phyloP scores from a whole-genome alignment of 169 alveolate species.

The Cryptosporidium sp. region DNA sequence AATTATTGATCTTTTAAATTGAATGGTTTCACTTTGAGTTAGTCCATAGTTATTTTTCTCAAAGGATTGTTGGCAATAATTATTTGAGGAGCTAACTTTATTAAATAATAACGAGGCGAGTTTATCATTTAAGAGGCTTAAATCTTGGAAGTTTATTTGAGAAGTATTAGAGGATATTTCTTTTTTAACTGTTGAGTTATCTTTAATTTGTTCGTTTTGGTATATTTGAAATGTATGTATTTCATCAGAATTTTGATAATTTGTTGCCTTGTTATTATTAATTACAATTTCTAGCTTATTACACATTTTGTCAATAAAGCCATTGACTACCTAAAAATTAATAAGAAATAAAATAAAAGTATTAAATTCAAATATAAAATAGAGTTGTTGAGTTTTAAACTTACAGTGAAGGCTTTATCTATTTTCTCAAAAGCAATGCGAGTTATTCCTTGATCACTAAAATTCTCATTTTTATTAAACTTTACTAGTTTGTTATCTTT shows the following conservation, averaged over 20 bases:
- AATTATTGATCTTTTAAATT: conserved; percentile 35
- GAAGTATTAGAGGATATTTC: not conserved
- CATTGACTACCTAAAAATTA: conserved; percentile 10
- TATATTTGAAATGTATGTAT: not conserved
- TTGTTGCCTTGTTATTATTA: not conserved
- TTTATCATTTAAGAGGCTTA: not conserved
- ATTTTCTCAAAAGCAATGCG: conserved; percentile 16
- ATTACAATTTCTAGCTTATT: not conserved
- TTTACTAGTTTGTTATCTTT: not conserved
- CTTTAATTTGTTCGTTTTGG: not conserved
- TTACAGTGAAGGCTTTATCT: conserved; percentile 36
- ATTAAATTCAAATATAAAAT: not conserved
- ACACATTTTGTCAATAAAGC: conserved; percentile 14
- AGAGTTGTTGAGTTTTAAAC: not conserved
- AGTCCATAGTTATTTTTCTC: conserved; percentile 28
- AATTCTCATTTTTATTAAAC: not conserved
- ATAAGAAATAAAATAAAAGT: not conserved
- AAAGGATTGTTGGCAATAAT: not conserved
- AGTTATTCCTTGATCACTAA: not conserved
- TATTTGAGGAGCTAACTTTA: conserved; percentile 16
- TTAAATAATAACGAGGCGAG: conserved; percentile 9
- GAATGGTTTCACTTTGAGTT: conserved; percentile 27
- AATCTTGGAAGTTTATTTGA: not conserved
- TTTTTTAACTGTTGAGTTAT: not conserved
- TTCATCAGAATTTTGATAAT: not conserved